phyloP scores from a whole-genome alignment of 768 basidiomycete genomes.

The Tulasnella sp. region DNA sequence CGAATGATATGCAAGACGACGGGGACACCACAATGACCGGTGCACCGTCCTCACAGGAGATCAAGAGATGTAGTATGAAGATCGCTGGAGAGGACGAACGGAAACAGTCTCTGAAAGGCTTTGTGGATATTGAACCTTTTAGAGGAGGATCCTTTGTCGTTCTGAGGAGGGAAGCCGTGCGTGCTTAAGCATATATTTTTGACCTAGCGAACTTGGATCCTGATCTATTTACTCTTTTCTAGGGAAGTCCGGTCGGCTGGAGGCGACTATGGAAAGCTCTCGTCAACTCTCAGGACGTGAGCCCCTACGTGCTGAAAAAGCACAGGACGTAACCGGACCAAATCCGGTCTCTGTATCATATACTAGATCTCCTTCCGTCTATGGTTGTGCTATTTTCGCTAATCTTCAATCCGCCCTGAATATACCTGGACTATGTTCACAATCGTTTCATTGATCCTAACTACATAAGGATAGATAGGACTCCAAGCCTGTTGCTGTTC shows the following conservation, averaged over 20 bases:
- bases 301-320: slow-evolving; percentile 51
- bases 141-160: slow-evolving; percentile 39
- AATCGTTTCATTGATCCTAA: too few relatives aligned
- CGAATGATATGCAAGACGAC: neutral
- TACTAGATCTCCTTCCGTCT: neutral
- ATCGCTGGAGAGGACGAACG: slow-evolving; percentile 67
- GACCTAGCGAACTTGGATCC: neutral
- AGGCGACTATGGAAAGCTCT: slow-evolving; percentile 66
- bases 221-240: neutral
- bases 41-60: neutral
- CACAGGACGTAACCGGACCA: neutral
- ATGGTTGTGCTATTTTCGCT: too few relatives aligned
- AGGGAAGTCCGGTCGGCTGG: slow-evolving; percentile 80
- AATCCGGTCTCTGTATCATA: neutral
- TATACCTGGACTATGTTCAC: too few relatives aligned
- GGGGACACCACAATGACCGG: neutral
- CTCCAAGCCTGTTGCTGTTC: too few relatives aligned
- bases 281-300: slow-evolving; percentile 49
- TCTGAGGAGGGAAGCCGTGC: slow-evolving; percentile 29
- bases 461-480: too few relatives aligned
- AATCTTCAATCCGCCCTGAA: too few relatives aligned
- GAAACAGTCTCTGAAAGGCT: slow-evolving; percentile 64
- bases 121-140: slow-evolving; percentile 67
- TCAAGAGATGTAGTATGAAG: slow-evolving; percentile 28
- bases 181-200: neutral